Evolutionary conservation across 495 filamentous ascomycete species (phyloP), one percentile per base, ranked within the genome.

Genomic region (Zalerion maritima): DNA sequence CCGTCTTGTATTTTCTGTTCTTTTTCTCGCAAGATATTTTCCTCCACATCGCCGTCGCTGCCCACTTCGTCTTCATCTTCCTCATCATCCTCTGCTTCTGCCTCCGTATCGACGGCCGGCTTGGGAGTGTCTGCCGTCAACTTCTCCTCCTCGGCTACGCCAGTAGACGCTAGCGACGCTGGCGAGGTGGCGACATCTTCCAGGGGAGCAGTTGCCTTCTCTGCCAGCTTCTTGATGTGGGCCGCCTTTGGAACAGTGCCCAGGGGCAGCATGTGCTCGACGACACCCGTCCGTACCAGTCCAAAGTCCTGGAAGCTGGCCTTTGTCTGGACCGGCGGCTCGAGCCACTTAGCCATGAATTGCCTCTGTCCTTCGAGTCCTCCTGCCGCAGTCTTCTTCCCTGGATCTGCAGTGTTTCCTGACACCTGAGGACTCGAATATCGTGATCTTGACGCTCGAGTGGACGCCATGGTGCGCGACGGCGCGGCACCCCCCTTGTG

Each of bases 271-370:
- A 84, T 82, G 39, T 69, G 66, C 47, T 72, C 72, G 7, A 79
- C 51, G 4, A 80, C 74, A 28, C 73, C 73, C 38, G 70, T 60
- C 17, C 71, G 55, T 36, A 71, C 54, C 40, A 71, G 57, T 36
- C 64, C 73, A 11, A 60, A 64, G 32, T 87, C 82, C 49, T 68
- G 61, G 47, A 73, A 87, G 37, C 75, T 81, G 2, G 82, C 68
- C 36, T 78, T 73, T 16, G 60, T 54, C 38, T 73, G 67, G 21
- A 76, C 40, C 5, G 71, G 60, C 3, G 82, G 82, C 52, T 91
- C 82, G 24, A 66, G 50, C 81, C 82, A 87, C 24, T 60, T 55
- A 28, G 69, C 57, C 48, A 68, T 55, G 18, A 61, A 53, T 42
- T 11, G 40, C 36, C 40, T 42, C 29, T 49, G 45, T 26, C 46